phyloP scores from a whole-genome alignment of 208 protist genomes.

The Leishmania turanica region DNA sequence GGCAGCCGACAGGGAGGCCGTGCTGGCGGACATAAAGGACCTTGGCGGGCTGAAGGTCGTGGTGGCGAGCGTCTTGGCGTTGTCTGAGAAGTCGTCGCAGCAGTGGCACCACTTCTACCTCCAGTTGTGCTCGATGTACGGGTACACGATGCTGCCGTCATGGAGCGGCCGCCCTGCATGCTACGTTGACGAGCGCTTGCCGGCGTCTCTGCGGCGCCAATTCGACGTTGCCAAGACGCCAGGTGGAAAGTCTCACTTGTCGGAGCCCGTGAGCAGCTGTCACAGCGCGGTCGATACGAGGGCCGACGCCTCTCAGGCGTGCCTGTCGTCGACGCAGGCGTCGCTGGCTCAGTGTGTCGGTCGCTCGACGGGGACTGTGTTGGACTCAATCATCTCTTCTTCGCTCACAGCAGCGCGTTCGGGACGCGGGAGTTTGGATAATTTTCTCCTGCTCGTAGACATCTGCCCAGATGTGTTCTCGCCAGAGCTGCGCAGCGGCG shows the following conservation, averaged over 20 bases:
- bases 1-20: conserved; percentile 8
- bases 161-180: conserved; percentile 12
- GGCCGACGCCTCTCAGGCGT: neutral
- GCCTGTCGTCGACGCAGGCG: neutral
- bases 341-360: neutral
- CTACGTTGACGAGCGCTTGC: conserved; percentile 39
- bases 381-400: neutral
- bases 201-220: conserved; percentile 1
- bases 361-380: neutral
- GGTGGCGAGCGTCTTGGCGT: conserved; percentile 43
- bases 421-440: neutral
- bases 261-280: neutral
- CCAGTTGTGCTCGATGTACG: conserved; percentile 55
- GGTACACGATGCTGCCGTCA: conserved; percentile 46
- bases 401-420: neutral
- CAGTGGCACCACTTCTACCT: conserved; percentile 70
- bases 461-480: conserved; percentile 51
- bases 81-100: conserved; percentile 32
- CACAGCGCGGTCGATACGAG: conserved; percentile 9
- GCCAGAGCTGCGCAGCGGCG: conserved; percentile 58
- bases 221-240: neutral
- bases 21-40: conserved; percentile 32
- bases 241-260: neutral
- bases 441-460: conserved; percentile 53
- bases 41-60: conserved; percentile 43